A percentile compares a stretch with the other conserved stretches of the same genome.
Evolutionary conservation across 169 alveolate genomes (phyloP).

Genomic region (Plasmodium falciparum): DNA sequence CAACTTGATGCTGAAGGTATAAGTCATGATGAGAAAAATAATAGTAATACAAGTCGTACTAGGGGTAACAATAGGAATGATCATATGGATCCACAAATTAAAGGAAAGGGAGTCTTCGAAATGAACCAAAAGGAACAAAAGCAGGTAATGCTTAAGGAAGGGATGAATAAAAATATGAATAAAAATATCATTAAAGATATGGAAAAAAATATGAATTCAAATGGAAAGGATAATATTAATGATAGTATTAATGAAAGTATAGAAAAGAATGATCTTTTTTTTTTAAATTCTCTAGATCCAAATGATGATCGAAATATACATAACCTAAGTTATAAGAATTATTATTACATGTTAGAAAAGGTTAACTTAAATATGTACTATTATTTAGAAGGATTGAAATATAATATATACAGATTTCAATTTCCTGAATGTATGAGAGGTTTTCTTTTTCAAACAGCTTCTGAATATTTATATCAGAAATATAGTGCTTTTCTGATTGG

Average conservation of each 20-base stretch:
- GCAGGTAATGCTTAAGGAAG: too few relatives aligned
- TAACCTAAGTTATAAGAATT: slow-evolving; percentile 5
- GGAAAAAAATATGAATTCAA: too few relatives aligned
- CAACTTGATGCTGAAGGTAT: background rate
- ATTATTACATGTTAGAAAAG: slow-evolving; percentile 44
- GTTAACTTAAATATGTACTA: slow-evolving; percentile 68
- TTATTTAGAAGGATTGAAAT: slow-evolving; percentile 69
- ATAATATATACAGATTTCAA: slow-evolving; percentile 71
- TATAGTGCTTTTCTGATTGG: slow-evolving; percentile 83
- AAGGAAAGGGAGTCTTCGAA: too few relatives aligned
- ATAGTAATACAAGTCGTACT: background rate
- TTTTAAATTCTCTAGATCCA: slow-evolving; percentile 11
- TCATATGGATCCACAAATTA: background rate
- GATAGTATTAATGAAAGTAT: background rate
- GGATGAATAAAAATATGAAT: too few relatives aligned
- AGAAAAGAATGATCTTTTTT: background rate
- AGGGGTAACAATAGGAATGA: background rate
- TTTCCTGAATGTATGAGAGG: slow-evolving; percentile 78
- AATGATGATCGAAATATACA: background rate
- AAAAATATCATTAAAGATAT: too few relatives aligned
- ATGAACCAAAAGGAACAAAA: too few relatives aligned
- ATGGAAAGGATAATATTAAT: too few relatives aligned
- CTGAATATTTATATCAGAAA: slow-evolving; percentile 79
- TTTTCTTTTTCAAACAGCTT: slow-evolving; percentile 77
- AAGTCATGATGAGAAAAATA: background rate